phyloP scores from a whole-genome alignment of 2,329 filamentous ascomycete genomes.

The Exophiala calicioides region DNA sequence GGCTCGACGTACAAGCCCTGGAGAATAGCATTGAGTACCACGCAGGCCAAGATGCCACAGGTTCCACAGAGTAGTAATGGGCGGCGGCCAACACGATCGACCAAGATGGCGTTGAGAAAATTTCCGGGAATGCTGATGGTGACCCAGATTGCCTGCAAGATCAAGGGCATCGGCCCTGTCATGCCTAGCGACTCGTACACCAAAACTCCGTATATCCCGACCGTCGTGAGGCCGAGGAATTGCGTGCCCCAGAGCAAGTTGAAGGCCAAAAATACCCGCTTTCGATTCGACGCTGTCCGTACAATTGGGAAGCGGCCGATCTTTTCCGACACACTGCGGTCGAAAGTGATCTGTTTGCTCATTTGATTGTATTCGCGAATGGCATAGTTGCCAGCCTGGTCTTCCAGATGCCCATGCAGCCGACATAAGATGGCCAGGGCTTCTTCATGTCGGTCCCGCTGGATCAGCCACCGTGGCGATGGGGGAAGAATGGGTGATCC shows the following conservation, averaged over 20 bases:
- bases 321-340: slow-evolving; percentile 34
- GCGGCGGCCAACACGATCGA: slow-evolving; percentile 41
- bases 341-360: slow-evolving; percentile 45
- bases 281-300: slow-evolving; percentile 42
- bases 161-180: slow-evolving; percentile 41
- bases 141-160: slow-evolving; percentile 49
- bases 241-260: slow-evolving; percentile 43
- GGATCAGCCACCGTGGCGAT: slow-evolving; percentile 47
- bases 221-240: slow-evolving; percentile 35
- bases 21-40: slow-evolving; percentile 41
- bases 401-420: slow-evolving; percentile 44
- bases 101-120: slow-evolving; percentile 42
- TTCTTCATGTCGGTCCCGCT: slow-evolving; percentile 46
- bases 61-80: slow-evolving; percentile 45
- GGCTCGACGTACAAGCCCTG: slow-evolving; percentile 38
- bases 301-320: slow-evolving; percentile 44
- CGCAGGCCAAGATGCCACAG: slow-evolving; percentile 40
- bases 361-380: slow-evolving; percentile 46
- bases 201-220: slow-evolving; percentile 45
- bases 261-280: slow-evolving; percentile 42
- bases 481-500: slow-evolving; percentile 50
- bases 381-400: slow-evolving; percentile 40
- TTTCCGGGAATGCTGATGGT: slow-evolving; percentile 43
- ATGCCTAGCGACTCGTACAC: slow-evolving; percentile 41
- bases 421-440: slow-evolving; percentile 40